Base-by-base conservation (phyloP, 2,329 filamentous ascomycete genomes). In the Monilinia vaccinii-corymbosi region DNA sequence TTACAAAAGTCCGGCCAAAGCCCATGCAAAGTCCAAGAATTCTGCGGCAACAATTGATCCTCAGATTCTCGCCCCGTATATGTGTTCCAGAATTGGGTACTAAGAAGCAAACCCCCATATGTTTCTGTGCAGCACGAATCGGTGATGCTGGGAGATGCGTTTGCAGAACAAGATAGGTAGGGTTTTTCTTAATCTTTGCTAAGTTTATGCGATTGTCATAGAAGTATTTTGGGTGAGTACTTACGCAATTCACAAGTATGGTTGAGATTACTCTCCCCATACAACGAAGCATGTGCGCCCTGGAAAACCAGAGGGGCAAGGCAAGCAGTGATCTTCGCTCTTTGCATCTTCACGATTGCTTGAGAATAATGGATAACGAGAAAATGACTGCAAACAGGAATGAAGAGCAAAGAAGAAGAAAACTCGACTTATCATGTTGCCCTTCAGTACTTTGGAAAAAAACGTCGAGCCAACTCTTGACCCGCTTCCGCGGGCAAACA, bases 111-210 rank as follows among this genome's bases (percentile, higher is more conserved):
- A 4, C 84, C 84, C 32, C 84, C 84, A 65, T 75, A 86, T 0
- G 84, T 87, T 74, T 87, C 84, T 18, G 77, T 77, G 66, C 84
- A 87, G 76, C 84, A 87, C 1, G 79, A 79, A 67, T 87, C 83
- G 38, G 81, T 79, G 57, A 74, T 69, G 38, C 66, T 71, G 1
- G 74, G 75, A 28, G 73, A 71, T 7, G 78, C 79, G 1, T 72
- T 68, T 23, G 71, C 65, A 1, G 78, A 80, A 72, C 81, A 83
- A 1, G 80, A 83, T 36, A 79, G 73, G 57, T 62, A 65, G 23
- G 65, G 64, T n/a, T 62, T 65, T 61, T 64, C 68, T 69, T 40
- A 1, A 14, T 49, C 21, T 16, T 6, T 60, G 56, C 61, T 45
- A 63, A 40, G 1, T 42, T 16, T 16, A 4, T 23, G n/a, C 1